A percentile compares a stretch with the other conserved stretches of the same genome.
These are phyloP conservation scores for Dentiscutata heterogama DNA, from an alignment of 371 early-diverging fungal genomes.

Conservation along the genomic window DNA sequence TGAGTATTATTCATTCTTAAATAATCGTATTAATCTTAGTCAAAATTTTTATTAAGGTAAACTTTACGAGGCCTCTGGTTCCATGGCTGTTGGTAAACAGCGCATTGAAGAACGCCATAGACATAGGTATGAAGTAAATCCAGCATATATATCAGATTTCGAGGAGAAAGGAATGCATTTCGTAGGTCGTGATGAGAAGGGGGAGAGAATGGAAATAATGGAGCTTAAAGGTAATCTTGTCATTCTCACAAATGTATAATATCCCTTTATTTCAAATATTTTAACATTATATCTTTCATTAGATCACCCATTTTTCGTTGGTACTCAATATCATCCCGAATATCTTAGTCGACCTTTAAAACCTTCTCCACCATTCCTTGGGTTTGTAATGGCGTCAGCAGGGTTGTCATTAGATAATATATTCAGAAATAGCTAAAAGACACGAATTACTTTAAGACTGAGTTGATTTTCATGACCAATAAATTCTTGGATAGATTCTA, in stretches of 20 bases:
- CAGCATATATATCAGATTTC: constrained; percentile 77
- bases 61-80: neutral
- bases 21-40: neutral
- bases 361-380: constrained; percentile 95
- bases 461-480: no score
- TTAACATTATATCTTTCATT: constrained; percentile 28
- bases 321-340: constrained; percentile 99
- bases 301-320: constrained; percentile 97
- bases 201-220: constrained; percentile 97
- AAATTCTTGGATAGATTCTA: no score
- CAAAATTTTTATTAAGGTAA: constrained; percentile 18
- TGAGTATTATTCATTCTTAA: neutral
- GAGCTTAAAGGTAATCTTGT: constrained; percentile 60
- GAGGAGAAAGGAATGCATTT: constrained; percentile 91
- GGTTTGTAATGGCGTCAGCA: constrained; percentile 89
- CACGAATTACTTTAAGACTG: no score
- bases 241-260: neutral
- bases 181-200: constrained; percentile 94
- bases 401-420: constrained; percentile 44
- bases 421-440: neutral
- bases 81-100: neutral
- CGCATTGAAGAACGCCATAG: constrained; percentile 94
- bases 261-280: neutral
- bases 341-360: constrained; percentile 94
- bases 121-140: constrained; percentile 99